A percentile compares a stretch with the other conserved stretches of the same genome.
Evolutionary conservation across 352 stramenopile genomes (phyloP).

Genomic region (Globisporangium sylvaticum): DNA sequence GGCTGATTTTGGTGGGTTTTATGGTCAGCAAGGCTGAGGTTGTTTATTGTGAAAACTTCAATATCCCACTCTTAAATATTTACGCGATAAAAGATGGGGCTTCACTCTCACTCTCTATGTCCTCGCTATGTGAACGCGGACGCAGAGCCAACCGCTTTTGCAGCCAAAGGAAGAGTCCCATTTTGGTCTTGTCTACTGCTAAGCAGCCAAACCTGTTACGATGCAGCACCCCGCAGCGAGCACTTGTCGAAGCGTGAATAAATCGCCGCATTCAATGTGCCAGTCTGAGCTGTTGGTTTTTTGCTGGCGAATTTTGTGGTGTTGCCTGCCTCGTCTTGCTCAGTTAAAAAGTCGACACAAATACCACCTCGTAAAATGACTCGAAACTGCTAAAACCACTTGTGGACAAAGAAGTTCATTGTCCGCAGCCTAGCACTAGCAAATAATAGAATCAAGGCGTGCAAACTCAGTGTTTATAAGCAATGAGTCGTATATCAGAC

Average conservation of each 20-base stretch:
- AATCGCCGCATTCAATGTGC: too few species aligned
- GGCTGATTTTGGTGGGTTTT: neutral
- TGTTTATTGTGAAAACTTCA: neutral
- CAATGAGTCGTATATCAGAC: neutral
- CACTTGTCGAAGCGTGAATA: too few species aligned
- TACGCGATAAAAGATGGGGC: neutral
- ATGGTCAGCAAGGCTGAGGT: neutral
- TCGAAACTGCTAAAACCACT: neutral
- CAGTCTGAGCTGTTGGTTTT: too few species aligned
- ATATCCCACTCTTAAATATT: conserved; percentile 1
- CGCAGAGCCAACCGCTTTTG: neutral
- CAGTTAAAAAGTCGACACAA: neutral
- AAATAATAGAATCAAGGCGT: too few species aligned
- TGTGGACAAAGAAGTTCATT: neutral
- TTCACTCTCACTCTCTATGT: neutral
- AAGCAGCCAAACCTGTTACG: neutral
- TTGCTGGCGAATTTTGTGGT: too few species aligned
- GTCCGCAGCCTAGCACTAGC: too few species aligned
- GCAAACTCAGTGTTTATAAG: too few species aligned
- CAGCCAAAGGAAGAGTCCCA: neutral
- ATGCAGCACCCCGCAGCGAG: neutral
- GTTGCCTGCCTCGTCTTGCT: too few species aligned
- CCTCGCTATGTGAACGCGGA: neutral
- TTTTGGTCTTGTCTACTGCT: neutral
- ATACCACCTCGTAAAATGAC: neutral